These are phyloP conservation scores for Penicillium sp. DNA, from an alignment of 2,329 filamentous ascomycete genomes.

Conservation along the genomic window DNA sequence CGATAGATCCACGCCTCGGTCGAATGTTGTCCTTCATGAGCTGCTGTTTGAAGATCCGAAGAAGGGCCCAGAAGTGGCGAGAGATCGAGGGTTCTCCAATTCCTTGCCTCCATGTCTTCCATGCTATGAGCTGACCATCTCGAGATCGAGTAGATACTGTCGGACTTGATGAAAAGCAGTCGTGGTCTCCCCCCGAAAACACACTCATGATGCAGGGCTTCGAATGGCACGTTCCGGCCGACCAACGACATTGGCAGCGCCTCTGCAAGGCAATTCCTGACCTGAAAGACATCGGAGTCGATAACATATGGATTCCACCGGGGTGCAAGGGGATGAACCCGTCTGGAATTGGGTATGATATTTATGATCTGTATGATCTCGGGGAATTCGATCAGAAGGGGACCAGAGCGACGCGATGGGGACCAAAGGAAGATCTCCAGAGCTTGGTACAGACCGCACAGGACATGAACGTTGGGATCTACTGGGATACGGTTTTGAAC, in stretches of 20 bases:
- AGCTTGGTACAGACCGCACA: constrained; percentile 54
- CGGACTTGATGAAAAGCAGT: constrained; percentile 22
- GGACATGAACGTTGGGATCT: constrained; percentile 54
- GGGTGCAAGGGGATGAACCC: constrained; percentile 65
- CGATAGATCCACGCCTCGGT: neutral
- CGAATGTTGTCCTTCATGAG: constrained; percentile 14
- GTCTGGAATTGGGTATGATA: constrained; percentile 64
- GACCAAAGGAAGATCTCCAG: constrained; percentile 59
- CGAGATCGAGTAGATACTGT: constrained; percentile 20
- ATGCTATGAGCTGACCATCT: neutral
- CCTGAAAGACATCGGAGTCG: constrained; percentile 59
- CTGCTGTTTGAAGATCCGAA: constrained; percentile 9
- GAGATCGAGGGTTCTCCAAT: constrained; percentile 10
- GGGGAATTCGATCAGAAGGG: constrained; percentile 73
- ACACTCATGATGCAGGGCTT: constrained; percentile 65
- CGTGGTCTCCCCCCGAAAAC: constrained; percentile 31
- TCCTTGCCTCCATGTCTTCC: neutral
- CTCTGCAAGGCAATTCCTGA: constrained; percentile 52
- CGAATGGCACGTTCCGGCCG: constrained; percentile 68
- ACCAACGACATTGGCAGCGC: constrained; percentile 60
- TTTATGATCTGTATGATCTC: constrained; percentile 67
- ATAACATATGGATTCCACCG: constrained; percentile 66
- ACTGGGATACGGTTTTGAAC: constrained; percentile 70
- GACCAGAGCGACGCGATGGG: constrained; percentile 63
- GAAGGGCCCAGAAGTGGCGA: constrained; percentile 9